Base-by-base conservation (phyloP, 805 yeast genomes). In the Komagataella pastoris region DNA sequence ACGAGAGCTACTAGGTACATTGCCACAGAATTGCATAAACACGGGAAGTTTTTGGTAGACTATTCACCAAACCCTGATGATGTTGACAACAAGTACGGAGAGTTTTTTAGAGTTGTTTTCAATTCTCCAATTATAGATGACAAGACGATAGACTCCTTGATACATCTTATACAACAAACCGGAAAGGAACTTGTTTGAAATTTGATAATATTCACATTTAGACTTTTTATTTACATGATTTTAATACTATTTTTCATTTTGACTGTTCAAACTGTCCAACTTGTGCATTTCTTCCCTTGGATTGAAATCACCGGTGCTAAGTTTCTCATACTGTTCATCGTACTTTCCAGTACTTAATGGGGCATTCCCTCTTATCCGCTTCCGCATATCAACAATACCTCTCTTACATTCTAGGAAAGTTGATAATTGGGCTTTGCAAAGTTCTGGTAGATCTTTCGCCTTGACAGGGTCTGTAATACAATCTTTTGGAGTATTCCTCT, bases 301-400 rank as follows among this genome's bases (percentile, higher is more conserved):
- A 62, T 90, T 83, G 62, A 85, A 89, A 53, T 91, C 75, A 1
- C 99, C 99, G 2, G 73, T 66, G 1, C 88, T 80, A 53, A 91
- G 70, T 54, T 86, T 83, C 45, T 82, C 88, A 57, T 85, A 86
- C 50, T 88, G 87, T 53, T 88, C 91, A 60, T 90, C 97, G 66
- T 85, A 91, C 62, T 84, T 85, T 0, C 99, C 99, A 6, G 95
- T 87, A 10, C 96, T 88, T 47, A 87, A 69, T 0, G 97, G 89
- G 0, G 95, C 99, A 62, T 91, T 91, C 3, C 98, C 98, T 61
- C 88, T 75, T 69, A 91, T 86, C 57, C 99, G 76, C 64, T 88
- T 90, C 3, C 90, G 68, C 88, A 89, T 86, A 60, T 90, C 97
- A 51, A 90, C 86, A 61, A 84, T 83, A 10, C 98, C 98, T 60